These are phyloP conservation scores for Lithospermum erythrorhizon DNA, from an alignment of 257 asterid genomes.

Conservation along the genomic window DNA sequence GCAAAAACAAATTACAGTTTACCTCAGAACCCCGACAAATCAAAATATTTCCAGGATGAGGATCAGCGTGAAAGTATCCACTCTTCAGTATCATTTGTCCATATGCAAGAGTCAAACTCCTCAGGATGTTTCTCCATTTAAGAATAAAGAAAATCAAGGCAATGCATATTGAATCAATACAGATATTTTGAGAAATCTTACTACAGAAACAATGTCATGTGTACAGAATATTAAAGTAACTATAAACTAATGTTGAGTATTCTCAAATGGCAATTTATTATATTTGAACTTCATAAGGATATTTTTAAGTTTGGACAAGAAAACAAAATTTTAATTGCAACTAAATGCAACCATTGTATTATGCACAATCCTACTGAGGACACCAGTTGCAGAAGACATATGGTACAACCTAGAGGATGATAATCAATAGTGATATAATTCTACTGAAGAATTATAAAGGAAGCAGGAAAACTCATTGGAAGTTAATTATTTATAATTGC, in stretches of 20 bases:
- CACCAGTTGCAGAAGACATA: not conserved
- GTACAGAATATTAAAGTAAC: not conserved
- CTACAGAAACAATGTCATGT: not conserved
- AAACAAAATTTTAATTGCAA: too few species aligned
- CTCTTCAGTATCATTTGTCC: slow-evolving; percentile 96
- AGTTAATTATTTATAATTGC: too few species aligned
- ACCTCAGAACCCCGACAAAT: slow-evolving; percentile 91
- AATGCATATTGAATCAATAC: not conserved
- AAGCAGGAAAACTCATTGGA: not conserved
- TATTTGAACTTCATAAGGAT: slow-evolving; percentile 1
- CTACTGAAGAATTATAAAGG: not conserved
- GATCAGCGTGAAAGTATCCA: slow-evolving; percentile 99
- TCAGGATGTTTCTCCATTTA: slow-evolving; percentile 71
- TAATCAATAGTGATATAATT: not conserved
- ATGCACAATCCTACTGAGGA: not conserved
- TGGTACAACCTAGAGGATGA: not conserved
- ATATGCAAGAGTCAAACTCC: slow-evolving; percentile 83
- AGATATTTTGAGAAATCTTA: not conserved
- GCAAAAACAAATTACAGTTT: slow-evolving; percentile 18
- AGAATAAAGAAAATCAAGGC: slow-evolving; percentile 7
- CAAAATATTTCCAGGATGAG: slow-evolving; percentile 98
- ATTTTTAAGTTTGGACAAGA: not conserved
- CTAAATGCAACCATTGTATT: not conserved
- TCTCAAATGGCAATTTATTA: not conserved
- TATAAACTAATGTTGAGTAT: not conserved